Percentiles rank a stretch among this genome's conserved stretches.
Conservation (phyloP, 768 basidiomycete species). For the Hygrocybe coccinea region DNA sequence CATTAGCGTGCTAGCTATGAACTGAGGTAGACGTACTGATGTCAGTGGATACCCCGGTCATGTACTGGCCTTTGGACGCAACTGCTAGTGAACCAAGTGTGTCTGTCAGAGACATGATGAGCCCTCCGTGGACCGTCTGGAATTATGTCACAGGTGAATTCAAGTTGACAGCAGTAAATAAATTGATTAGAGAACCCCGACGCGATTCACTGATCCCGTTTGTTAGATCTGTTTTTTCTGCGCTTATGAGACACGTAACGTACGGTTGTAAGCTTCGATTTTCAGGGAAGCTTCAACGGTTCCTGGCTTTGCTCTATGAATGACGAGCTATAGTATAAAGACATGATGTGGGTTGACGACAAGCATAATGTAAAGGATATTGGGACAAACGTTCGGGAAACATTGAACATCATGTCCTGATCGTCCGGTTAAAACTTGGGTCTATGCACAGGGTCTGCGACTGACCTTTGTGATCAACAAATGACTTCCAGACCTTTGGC, state of each 20-base stretch:
- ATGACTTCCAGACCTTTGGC: slow-evolving; percentile 74
- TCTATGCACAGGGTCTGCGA: background rate
- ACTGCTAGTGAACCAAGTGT: slow-evolving; percentile 83
- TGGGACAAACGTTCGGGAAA: slow-evolving; percentile 61
- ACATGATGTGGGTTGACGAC: too few relatives aligned
- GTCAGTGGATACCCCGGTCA: slow-evolving; percentile 87
- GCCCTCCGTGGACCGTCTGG: slow-evolving; percentile 70
- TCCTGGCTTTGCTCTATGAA: slow-evolving; percentile 69
- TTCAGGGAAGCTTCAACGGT: slow-evolving; percentile 61
- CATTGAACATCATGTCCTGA: slow-evolving; percentile 76
- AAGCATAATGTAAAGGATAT: background rate
- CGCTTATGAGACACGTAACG: background rate
- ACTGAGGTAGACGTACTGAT: slow-evolving; percentile 40
- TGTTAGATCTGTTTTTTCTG: slow-evolving; percentile 1
- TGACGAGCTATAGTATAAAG: slow-evolving; percentile 44
- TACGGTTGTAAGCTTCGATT: slow-evolving; percentile 72
- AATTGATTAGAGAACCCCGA: slow-evolving; percentile 51
- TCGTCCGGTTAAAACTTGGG: slow-evolving; percentile 8
- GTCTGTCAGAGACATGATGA: slow-evolving; percentile 78
- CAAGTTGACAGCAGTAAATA: background rate
- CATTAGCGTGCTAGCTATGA: background rate
- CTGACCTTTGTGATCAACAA: slow-evolving; percentile 66
- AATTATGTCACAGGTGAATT: background rate
- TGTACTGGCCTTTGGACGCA: slow-evolving; percentile 73
- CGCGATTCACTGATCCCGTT: slow-evolving; percentile 61